Evolutionary conservation across 257 asterid genomes (phyloP).

Genomic region (Fraxinus excelsior): DNA sequence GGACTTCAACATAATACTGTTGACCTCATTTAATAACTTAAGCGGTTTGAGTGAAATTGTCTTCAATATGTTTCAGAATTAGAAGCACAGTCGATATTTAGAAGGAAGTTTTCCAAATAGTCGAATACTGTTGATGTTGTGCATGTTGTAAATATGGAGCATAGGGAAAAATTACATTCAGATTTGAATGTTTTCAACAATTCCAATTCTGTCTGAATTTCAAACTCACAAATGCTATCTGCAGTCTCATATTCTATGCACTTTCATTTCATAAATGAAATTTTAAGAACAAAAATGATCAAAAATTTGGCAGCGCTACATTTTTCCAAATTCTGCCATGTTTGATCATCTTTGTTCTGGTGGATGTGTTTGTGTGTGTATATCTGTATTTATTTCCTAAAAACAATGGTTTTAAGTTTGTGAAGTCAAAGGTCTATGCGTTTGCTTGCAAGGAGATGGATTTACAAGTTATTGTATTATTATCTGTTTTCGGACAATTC

Average conservation of each 20-base stretch:
- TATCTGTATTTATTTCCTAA: background rate
- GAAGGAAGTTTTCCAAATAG: background rate
- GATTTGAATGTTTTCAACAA: background rate
- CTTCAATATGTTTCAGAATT: background rate
- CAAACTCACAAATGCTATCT: background rate
- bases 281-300: background rate
- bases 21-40: background rate
- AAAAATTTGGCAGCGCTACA: background rate
- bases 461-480: background rate
- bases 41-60: background rate
- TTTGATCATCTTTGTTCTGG: background rate
- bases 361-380: background rate
- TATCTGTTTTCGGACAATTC: background rate
- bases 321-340: background rate
- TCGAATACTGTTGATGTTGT: background rate
- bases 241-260: background rate
- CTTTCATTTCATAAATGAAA: background rate
- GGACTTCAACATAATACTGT: background rate
- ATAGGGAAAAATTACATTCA: background rate
- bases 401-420: background rate
- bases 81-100: background rate
- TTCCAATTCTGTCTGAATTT: background rate
- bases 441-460: background rate
- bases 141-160: background rate
- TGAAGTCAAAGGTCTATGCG: background rate